Conservation (phyloP, 805 yeast genomes). For the Starmerella cellae region DNA sequence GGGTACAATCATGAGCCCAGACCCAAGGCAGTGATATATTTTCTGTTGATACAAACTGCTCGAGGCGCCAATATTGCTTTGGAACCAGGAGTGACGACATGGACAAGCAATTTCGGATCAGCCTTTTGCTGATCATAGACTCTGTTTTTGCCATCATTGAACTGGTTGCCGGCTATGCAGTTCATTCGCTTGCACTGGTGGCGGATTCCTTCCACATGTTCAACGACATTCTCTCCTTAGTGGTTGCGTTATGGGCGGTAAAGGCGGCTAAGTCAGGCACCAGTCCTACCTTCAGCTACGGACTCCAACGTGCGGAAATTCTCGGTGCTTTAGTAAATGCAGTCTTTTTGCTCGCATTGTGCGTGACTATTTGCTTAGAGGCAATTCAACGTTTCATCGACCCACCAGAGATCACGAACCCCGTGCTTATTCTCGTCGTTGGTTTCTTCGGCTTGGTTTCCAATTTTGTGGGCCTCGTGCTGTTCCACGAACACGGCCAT, state of each 20-base stretch:
- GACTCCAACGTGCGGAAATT: conserved; percentile 96
- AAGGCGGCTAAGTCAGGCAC: conserved; percentile 73
- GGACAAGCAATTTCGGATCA: conserved; percentile 56
- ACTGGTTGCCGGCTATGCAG: conserved; percentile 63
- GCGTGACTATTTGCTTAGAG: conserved; percentile 83
- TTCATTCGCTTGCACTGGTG: conserved; percentile 83
- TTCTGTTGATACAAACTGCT: no score
- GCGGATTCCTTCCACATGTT: conserved; percentile 98
- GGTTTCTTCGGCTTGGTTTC: conserved; percentile 75
- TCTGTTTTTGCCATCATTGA: conserved; percentile 75
- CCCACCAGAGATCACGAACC: conserved; percentile 68
- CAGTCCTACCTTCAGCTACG: conserved; percentile 83
- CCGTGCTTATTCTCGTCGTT: conserved; percentile 67
- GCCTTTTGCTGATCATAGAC: conserved; percentile 60
- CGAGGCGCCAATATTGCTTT: not conserved
- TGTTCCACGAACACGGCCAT: conserved; percentile 60
- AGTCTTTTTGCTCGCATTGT: conserved; percentile 79
- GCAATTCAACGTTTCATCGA: conserved; percentile 79
- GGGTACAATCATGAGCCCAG: no score
- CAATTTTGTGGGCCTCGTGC: conserved; percentile 65
- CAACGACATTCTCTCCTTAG: conserved; percentile 77
- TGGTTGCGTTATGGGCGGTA: conserved; percentile 95
- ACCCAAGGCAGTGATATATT: no score
- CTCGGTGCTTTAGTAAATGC: conserved; percentile 91
- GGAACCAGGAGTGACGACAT: conserved; percentile 8